Percentiles rank a stretch among this genome's conserved stretches.
Evolutionary conservation across 1,284 basidiomycete genomes (phyloP).

Genomic region (Dichomitus squalens): DNA sequence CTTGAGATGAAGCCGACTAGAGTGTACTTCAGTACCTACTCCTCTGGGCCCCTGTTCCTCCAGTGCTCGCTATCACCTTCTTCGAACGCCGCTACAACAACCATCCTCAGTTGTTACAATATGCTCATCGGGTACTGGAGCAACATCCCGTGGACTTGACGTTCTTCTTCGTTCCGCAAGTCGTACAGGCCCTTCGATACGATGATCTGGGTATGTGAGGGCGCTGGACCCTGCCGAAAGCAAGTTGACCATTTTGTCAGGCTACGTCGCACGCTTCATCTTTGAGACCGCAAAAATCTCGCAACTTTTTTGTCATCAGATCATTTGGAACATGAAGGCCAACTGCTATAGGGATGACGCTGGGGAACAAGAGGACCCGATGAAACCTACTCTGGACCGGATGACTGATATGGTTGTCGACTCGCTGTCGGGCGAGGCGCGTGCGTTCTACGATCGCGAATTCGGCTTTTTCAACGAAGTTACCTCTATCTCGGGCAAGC

Average conservation of each 20-base stretch:
- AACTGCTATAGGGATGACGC: constrained; percentile 95
- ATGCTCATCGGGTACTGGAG: constrained; percentile 94
- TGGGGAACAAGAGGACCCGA: constrained; percentile 86
- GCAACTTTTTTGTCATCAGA: constrained; percentile 98
- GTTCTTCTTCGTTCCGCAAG: constrained; percentile 99
- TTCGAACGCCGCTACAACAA: constrained; percentile 86
- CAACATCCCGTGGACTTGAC: constrained; percentile 94
- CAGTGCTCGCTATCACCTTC: constrained; percentile 84
- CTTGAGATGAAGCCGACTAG: background rate
- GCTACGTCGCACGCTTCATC: constrained; percentile 95
- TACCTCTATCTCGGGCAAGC: constrained; percentile 96
- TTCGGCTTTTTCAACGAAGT: constrained; percentile 97
- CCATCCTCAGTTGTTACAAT: constrained; percentile 90
- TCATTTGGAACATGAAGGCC: constrained; percentile 99
- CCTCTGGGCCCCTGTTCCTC: constrained; percentile 89
- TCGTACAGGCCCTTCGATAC: constrained; percentile 92
- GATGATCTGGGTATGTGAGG: constrained; percentile 75
- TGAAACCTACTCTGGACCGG: constrained; percentile 93
- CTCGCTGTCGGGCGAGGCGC: constrained; percentile 90
- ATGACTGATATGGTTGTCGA: constrained; percentile 85
- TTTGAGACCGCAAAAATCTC: constrained; percentile 98
- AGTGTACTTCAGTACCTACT: constrained; percentile 66
- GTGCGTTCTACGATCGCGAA: constrained; percentile 92
- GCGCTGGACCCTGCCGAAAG: no score
- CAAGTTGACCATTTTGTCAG: constrained; percentile 39